Evolutionary conservation across 257 asterid species (phyloP), one percentile per base, ranked within the genome.

Genomic region (Plantago ovata): DNA sequence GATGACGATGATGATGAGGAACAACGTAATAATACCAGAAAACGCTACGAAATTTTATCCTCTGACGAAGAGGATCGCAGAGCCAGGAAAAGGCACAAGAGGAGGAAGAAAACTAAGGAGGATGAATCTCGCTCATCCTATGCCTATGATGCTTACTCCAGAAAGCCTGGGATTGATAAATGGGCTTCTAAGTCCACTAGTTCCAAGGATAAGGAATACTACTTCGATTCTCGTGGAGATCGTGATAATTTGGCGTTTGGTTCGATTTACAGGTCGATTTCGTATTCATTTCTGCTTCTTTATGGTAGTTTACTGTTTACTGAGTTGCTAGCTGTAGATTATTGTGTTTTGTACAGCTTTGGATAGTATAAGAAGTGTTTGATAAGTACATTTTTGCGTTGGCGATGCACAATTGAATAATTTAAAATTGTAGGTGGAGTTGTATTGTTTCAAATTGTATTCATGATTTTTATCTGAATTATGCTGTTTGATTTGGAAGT

Each of bases 151-250:
- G 69, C 79, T 58, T 67, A 85, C 69, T 73, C 83, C 51, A 80
- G 98, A 61, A 85, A 84, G 64, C 51, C 87, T 0, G 86, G 78
- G 56, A 83, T 79, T 62, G 73, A 70, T 40, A 77, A 72, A 58
- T 91, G 98, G 98, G 80, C 80, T 38, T 58, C 84, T 59, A 57
- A 75, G 24, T 60, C 82, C 51, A 43, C 87, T 61, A 28, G 69
- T 64, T 15, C 75, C 10, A 74, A 53, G 66, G 81, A 53, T 40
- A 86, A 82, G 38, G 95, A 79, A 13, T 93, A 89, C 66, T 93
- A 80, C 85, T 84, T 93, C n/a, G 99, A 93, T 73, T 81, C 97
- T 48, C 81, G 78, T 14, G 97, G 95, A n/a, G 96, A 93, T 69
- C 85, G 76, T 0, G 97, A 89, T 59, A 93, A 89, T 75, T 73